Evolutionary conservation across 768 basidiomycete genomes (phyloP), one percentile per base, ranked within the genome.

Genomic region (Amanita fuliginea): DNA sequence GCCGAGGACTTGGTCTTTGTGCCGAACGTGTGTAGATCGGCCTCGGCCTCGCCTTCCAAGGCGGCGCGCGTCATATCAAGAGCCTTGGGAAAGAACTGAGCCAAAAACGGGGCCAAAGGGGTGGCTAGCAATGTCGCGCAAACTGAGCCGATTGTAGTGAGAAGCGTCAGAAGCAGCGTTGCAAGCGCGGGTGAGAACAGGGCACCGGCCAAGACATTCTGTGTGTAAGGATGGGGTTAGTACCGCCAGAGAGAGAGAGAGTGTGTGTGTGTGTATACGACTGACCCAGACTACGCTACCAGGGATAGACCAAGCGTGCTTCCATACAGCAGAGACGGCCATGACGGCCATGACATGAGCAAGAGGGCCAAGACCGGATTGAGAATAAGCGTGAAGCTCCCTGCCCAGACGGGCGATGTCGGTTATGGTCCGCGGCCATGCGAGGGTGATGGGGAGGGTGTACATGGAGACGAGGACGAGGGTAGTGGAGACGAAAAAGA

Each of bases 221-320:
- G 59, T 19, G 59, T 19, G 19, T 32, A 54, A 42, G 41, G 46
- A 51, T n/a, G 30, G 45, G 45, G 46, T 46, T 48, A 35, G 50
- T 49, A 54, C 18, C 6, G 35, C 24, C 16, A 43, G 42, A 42
- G 26, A 24, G 21, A 21, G 43, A 21, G 42, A 58, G 32, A 0
- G 32, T 3, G n/a, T n/a, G n/a, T n/a, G n/a, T n/a, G n/a, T n/a
- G n/a, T n/a, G n/a, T n/a, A n/a, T n/a, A n/a, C n/a, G 53, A 71
- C 82, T 50, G 54, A 88, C 88, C 84, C 93, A 83, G 43, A 95
- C 74, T 42, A 95, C 91, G 56, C 89, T 92, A 6, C 94, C 94
- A 7, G 94, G 94, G 51, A 97, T 78, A 52, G 89, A 93, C 94
- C 93, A 97, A 3, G 93, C 91, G 63, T 97, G 94, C 66, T 93